Evolutionary conservation across 345 rosid species (phyloP), one percentile per base, ranked within the genome.

Genomic region (Adansonia digitata): DNA sequence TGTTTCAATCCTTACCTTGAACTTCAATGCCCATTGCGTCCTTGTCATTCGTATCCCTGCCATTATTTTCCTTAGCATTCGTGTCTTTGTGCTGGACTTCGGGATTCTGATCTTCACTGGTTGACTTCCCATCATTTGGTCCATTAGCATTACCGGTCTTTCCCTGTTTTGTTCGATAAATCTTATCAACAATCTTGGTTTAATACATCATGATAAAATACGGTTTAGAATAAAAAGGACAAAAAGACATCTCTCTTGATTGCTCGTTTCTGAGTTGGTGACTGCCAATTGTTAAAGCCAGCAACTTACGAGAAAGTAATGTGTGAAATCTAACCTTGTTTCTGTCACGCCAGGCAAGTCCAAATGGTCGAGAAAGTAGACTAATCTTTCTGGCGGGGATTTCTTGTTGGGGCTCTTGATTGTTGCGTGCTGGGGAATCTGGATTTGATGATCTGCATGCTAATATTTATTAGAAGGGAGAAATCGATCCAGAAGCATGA

Each of bases 291-390:
- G 40, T 46, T 59, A 29, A 46, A 5, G 20, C 13, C 35, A 40
- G 40, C 40, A 29, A 51, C 51, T 72, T 13, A 9, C 17, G 17
- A 24, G 53, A 61, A 42, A 2, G 14, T 74, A 14, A 63, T 15
- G 40, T 26, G 4, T 37, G 9, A 26, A 75, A 68, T 74, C 82
- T 52, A 72, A 93, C 99, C 96, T 93, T 93, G 84, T 87, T 95
- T 77, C 86, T 82, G 88, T 95, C 99, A 70, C 96, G 97, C 99
- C 96, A 95, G 63, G 94, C 92, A 75, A 93, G 89, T 74, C 92
- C 97, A 85, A 95, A 95, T 71, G 98, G 98, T 39, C 97, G 85
- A 62, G 89, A 78, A 59, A 94, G 89, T 81, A 95, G 80, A 78
- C 97, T 82, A 71, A 90, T 85, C 85, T 91, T 91, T 79, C 96